Percentiles rank a stretch among this genome's conserved stretches.
Evolutionary conservation across 805 yeast species (phyloP).

Genomic region (Saccharomyces jurei): DNA sequence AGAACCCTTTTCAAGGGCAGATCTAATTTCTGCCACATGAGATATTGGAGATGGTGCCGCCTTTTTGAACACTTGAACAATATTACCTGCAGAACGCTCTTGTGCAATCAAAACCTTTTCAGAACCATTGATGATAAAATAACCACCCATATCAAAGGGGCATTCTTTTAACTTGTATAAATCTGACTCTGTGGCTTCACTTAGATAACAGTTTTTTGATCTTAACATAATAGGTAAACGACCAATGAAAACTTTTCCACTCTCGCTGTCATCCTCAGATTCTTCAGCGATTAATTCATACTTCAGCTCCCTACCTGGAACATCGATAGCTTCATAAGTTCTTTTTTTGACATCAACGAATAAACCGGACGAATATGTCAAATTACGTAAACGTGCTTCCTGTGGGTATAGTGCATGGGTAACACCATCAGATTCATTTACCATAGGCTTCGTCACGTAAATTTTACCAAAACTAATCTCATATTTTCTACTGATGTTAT

Average conservation of each 20-base stretch:
- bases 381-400: slow-evolving; percentile 91
- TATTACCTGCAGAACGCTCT: slow-evolving; percentile 96
- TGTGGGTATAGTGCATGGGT: slow-evolving; percentile 98
- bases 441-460: slow-evolving; percentile 91
- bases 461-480: slow-evolving; percentile 98
- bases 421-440: slow-evolving; percentile 99
- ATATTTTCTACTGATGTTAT: slow-evolving; percentile 83
- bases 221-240: slow-evolving; percentile 97
- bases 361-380: slow-evolving; percentile 92
- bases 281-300: slow-evolving; percentile 47
- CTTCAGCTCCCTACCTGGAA: slow-evolving; percentile 46
- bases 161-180: slow-evolving; percentile 94
- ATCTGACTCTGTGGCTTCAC: slow-evolving; percentile 86
- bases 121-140: slow-evolving; percentile 95
- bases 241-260: slow-evolving; percentile 84
- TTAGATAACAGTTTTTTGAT: slow-evolving; percentile 89
- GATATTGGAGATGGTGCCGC: slow-evolving; percentile 96
- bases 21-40: slow-evolving; percentile 92
- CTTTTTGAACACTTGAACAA: slow-evolving; percentile 95
- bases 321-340: slow-evolving; percentile 77
- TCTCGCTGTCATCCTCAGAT: slow-evolving; percentile 57
- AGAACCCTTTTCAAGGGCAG: slow-evolving; percentile 95
- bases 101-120: slow-evolving; percentile 98
- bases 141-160: slow-evolving; percentile 99
- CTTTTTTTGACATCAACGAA: slow-evolving; percentile 93